Base-by-base conservation (phyloP, 1,139 yeast species). In the Saccharomyces hybrid region DNA sequence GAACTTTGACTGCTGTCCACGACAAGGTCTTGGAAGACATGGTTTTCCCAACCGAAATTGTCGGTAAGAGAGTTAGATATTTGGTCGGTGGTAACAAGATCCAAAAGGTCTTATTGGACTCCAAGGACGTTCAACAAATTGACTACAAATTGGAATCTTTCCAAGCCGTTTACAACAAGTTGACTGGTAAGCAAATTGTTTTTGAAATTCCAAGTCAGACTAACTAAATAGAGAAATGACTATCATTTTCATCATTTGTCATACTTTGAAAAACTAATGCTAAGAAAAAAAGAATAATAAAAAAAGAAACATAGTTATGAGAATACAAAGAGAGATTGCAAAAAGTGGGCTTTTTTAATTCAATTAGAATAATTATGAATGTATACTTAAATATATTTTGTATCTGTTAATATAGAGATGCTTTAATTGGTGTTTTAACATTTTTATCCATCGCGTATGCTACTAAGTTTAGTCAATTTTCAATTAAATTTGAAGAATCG, bases 121-220 rank as follows among this genome's bases (percentile, higher is more conserved):
- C 97, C 75, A 93, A 93, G 88, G 98, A 93, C 78, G 86, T 96
- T 68, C 86, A 91, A 72, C 84, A 91, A 75, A 93, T 93, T 74
- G 99, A 93, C 82, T 90, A 93, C 89, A 93, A 93, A 84, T 88
- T 93, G 78, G 99, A 93, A 78, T 89, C 98, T 69, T 93, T 93
- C 96, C 96, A 91, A 84, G 88, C 96, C 73, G 93, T 93, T 75
- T 93, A 91, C 95, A 80, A 82, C 81, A 91, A 91, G 84, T 89
- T 93, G 79, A 93, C 99, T 73, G 99, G 99, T 81, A 93, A 93
- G 86, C 96, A 90, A 81, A 97, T 93, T 81, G 95, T 89, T 73
- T 93, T 93, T 75, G 97, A 91, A 85, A 88, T 91, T 79, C 96
- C 96, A 75, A 86, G 81, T 69, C 86, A 83, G 72, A 81, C 81